phyloP scores from a whole-genome alignment of 2,329 filamentous ascomycete genomes.

The Sclerotinia spermophila region DNA sequence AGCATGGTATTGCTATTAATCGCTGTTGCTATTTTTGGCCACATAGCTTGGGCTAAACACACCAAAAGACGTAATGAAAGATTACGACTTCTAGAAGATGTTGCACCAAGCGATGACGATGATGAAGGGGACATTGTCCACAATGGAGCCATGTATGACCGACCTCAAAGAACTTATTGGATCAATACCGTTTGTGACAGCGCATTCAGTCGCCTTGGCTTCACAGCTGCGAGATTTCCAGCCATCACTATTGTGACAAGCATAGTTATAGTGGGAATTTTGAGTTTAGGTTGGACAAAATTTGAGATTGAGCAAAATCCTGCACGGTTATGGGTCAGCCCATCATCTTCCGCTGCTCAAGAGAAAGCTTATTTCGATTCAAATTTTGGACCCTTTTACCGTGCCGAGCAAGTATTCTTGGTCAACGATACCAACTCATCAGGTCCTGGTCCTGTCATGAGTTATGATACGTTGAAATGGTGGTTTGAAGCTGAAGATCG shows the following conservation, averaged over 20 bases:
- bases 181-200: constrained; percentile 80
- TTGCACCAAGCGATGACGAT: constrained; percentile 82
- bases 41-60: constrained; percentile 72
- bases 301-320: constrained; percentile 91
- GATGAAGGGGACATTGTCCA: constrained; percentile 84
- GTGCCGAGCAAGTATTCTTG: constrained; percentile 87
- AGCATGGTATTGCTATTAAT: constrained; percentile 68
- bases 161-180: constrained; percentile 73
- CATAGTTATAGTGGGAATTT: constrained; percentile 68
- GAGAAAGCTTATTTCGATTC: constrained; percentile 93
- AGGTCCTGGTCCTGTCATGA: constrained; percentile 72
- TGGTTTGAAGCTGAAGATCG: constrained; percentile 88
- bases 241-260: constrained; percentile 75
- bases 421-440: constrained; percentile 75
- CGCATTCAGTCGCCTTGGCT: constrained; percentile 76
- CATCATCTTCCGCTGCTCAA: constrained; percentile 80
- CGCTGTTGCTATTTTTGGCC: constrained; percentile 63
- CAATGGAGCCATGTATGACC: constrained; percentile 72
- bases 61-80: constrained; percentile 73
- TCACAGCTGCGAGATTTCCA: constrained; percentile 77
- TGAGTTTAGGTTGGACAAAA: constrained; percentile 83
- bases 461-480: constrained; percentile 85
- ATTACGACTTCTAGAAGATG: constrained; percentile 81
- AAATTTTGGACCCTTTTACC: constrained; percentile 94
- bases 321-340: constrained; percentile 94